Evolutionary conservation across 2,329 filamentous ascomycete genomes (phyloP).

Genomic region (Cercospora sesami): DNA sequence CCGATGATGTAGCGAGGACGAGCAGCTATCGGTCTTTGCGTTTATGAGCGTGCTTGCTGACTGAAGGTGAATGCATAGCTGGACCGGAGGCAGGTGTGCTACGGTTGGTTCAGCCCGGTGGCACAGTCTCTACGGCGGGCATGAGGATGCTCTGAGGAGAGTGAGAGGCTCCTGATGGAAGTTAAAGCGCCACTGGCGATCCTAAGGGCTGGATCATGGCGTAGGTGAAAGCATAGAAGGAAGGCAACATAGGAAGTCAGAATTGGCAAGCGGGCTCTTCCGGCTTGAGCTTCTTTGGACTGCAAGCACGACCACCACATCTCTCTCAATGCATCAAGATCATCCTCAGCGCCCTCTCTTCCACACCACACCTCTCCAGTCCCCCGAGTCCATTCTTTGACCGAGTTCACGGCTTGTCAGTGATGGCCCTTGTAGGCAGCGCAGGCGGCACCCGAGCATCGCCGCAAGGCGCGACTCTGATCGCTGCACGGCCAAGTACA

Average conservation of each 20-base stretch:
- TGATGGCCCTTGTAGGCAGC: neutral
- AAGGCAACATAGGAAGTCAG: neutral
- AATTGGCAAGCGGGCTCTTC: slow-evolving; percentile 6
- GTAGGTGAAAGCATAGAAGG: neutral
- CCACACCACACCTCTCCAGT: neutral
- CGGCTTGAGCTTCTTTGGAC: neutral
- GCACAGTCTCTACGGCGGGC: neutral
- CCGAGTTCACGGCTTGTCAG: neutral
- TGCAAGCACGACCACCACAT: neutral
- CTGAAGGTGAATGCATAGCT: neutral
- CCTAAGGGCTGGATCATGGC: neutral
- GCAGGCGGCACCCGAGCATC: neutral
- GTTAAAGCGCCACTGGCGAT: neutral
- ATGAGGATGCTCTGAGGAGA: neutral
- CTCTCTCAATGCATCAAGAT: neutral
- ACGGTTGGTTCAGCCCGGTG: neutral
- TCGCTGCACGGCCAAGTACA: neutral
- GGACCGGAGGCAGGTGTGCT: neutral
- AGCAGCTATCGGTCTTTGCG: neutral
- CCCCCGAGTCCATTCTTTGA: neutral
- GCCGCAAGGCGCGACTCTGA: neutral
- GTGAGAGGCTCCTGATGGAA: neutral
- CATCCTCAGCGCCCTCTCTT: neutral
- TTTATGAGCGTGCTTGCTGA: neutral
- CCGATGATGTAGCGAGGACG: neutral